Evolutionary conservation across 495 filamentous ascomycete genomes (phyloP), one percentile per base, ranked within the genome.

Genomic region (Evernia prunastri): DNA sequence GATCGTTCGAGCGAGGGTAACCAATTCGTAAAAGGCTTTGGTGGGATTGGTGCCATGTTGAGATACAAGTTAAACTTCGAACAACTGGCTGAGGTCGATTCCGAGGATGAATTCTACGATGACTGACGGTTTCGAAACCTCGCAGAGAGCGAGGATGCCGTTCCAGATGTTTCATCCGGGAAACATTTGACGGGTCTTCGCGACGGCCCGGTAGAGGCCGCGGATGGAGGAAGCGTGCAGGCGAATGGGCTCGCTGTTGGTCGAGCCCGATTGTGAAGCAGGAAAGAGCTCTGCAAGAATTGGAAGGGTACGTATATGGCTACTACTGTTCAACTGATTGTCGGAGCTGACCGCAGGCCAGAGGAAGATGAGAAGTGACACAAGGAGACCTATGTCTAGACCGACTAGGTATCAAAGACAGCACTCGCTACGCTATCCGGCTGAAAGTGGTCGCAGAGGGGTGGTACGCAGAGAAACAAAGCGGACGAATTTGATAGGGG

Each of bases 11-110:
- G 89, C 67, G 94, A 98, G 76, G 94, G 94, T 72, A 98, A 98
- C 78, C 94, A 98, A 80, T 98, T 98, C 79, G 94, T 98, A 70
- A 97, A 96, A 79, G 94, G 94, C 61, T 98, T 98, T 72, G 94
- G 94, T 86, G 94, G 94, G 71, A 95, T 98, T 69, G 94, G 94
- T 64, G 93, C 93, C 56, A 87, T 98, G 69, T 86, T 98, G 72
- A 90, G 94, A 66, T 98, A 98, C 86, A 97, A 97, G 81, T 89
- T 98, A 80, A 98, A 98, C 81, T 98, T 98, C 80, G 94, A 98
- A 79, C 95, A 98, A 76, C 84, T 98, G 75, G 89, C 89, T 71
- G 95, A 98, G 77, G 84, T 87, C 70, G 87, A 89, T 76, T 93
- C 96, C 77, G 94, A 98, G 77, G 94, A 97, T 81, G 92, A 97